Evolutionary conservation across 2,329 filamentous ascomycete species (phyloP), one percentile per base, ranked within the genome.

Genomic region (Colletotrichum lupini): DNA sequence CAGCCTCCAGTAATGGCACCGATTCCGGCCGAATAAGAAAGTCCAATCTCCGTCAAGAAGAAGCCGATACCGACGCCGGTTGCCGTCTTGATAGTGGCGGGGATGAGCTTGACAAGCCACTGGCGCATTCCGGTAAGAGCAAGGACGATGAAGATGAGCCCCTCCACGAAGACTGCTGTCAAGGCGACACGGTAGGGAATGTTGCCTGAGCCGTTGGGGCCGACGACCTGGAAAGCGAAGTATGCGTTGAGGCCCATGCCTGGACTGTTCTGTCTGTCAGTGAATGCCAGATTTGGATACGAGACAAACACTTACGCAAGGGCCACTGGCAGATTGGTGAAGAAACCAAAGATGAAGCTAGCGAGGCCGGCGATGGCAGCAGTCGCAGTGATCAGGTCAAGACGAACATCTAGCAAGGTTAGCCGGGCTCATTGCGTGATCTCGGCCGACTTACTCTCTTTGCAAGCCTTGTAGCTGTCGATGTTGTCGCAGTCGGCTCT

Each of bases 11-110:
- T 95, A 74, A 97, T 92, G 37, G 94, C 88, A 19, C 95, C 95
- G 77, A 98, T 95, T 68, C 95, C 95, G 58, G 93, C 91, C 26
- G 91, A 92, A 80, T 97, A 97, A 0, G 93, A 94, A 75, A 92
- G 85, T 1, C 91, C 91, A 74, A 91, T 91, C 75, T 91, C 87
- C 0, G 90, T 91, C 28, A 92, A 83, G 75, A 92, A 92, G 49
- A 92, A 83, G 3, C 91, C 91, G 52, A 92, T 92, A 2, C 91
- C 91, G 5, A 92, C 91, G 24, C 90, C 90, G 26, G 89, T 91
- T 12, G 91, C 90, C 1, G 89, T 90, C 81, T 92, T 92, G 77
- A 92, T 88, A 2, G 90, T 92, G 2, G 87, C 85, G 0, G 91
- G 91, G 58, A 92, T 92, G 67, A 92, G 85, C 76, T 88, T 90